These are phyloP conservation scores for Neonothopanus nambi DNA, from an alignment of 1,284 basidiomycete species.

Conservation along the genomic window DNA sequence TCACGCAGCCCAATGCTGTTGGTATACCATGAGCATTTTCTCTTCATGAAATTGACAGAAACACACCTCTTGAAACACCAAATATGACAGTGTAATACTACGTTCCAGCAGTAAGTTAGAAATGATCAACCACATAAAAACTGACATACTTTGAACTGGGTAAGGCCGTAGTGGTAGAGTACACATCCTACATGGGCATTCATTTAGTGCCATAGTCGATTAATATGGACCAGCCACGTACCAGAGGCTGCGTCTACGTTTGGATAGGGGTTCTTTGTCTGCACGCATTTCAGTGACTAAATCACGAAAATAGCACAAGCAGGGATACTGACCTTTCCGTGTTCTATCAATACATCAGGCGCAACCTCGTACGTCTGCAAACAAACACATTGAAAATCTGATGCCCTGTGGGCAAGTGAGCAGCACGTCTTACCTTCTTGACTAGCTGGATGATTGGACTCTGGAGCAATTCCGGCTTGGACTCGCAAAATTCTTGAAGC, in stretches of 20 bases:
- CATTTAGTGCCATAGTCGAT: too few species aligned
- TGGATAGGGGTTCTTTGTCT: constrained; percentile 87
- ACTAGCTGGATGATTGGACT: constrained; percentile 83
- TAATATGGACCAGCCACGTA: constrained; percentile 27
- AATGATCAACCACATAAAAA: background rate
- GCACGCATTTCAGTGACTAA: constrained; percentile 3
- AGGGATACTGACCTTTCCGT: constrained; percentile 66
- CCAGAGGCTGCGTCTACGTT: constrained; percentile 89
- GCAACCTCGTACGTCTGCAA: constrained; percentile 84
- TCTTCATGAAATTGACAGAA: background rate
- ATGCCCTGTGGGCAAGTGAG: background rate
- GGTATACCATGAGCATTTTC: constrained; percentile 5
- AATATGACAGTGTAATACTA: constrained; percentile 93
- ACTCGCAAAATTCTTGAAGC: constrained; percentile 78
- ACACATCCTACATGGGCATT: constrained; percentile 61
- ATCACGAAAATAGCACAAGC: background rate
- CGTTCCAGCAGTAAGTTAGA: background rate
- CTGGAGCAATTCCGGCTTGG: constrained; percentile 65
- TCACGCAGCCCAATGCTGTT: constrained; percentile 73
- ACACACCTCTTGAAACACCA: constrained; percentile 80
- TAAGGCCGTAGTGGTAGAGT: constrained; percentile 88
- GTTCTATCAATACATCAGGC: constrained; percentile 88
- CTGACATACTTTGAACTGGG: constrained; percentile 75
- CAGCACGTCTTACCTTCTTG: constrained; percentile 54
- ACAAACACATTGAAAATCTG: too few species aligned